A percentile compares a stretch with the other conserved stretches of the same genome.
Conservation (phyloP, 805 yeast species). For the Brettanomyces bruxellensis region DNA sequence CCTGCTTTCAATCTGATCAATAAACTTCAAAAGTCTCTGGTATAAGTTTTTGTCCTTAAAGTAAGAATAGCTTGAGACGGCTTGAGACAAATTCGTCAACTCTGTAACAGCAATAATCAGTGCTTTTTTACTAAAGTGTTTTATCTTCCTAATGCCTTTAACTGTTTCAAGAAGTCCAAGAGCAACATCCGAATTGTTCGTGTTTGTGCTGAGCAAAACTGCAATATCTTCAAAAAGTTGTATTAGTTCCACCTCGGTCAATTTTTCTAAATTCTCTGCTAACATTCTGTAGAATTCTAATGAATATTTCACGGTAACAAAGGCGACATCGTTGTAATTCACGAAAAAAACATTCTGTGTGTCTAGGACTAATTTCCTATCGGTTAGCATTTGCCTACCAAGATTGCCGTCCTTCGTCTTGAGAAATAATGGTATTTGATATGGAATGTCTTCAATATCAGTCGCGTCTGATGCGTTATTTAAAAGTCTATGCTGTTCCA, state of each 20-base stretch:
- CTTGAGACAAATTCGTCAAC: constrained; percentile 24
- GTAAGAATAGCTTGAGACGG: constrained; percentile 16
- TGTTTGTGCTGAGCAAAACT: constrained; percentile 26
- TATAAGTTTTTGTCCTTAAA: constrained; percentile 10
- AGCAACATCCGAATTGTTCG: constrained; percentile 23
- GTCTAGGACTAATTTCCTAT: constrained; percentile 25
- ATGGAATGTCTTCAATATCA: constrained; percentile 46
- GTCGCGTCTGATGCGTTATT: constrained; percentile 12
- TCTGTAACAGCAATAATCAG: constrained; percentile 28
- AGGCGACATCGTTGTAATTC: constrained; percentile 38
- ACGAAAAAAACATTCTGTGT: constrained; percentile 27
- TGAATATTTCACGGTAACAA: constrained; percentile 41
- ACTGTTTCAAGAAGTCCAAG: constrained; percentile 26
- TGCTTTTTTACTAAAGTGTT: constrained; percentile 24
- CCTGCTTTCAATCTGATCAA: constrained; percentile 9
- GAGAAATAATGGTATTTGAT: constrained; percentile 50
- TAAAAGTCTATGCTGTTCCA: constrained; percentile 34
- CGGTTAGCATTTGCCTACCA: constrained; percentile 34
- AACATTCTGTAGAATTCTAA: constrained; percentile 17
- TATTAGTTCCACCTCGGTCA: constrained; percentile 26
- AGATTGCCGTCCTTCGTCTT: constrained; percentile 27
- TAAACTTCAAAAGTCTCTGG: constrained; percentile 7
- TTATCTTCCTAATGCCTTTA: constrained; percentile 18
- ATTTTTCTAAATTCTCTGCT: constrained; percentile 13
- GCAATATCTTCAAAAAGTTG: constrained; percentile 33